phyloP scores from a whole-genome alignment of 2,329 filamentous ascomycete species.

The Colletotrichum spaethianum region DNA sequence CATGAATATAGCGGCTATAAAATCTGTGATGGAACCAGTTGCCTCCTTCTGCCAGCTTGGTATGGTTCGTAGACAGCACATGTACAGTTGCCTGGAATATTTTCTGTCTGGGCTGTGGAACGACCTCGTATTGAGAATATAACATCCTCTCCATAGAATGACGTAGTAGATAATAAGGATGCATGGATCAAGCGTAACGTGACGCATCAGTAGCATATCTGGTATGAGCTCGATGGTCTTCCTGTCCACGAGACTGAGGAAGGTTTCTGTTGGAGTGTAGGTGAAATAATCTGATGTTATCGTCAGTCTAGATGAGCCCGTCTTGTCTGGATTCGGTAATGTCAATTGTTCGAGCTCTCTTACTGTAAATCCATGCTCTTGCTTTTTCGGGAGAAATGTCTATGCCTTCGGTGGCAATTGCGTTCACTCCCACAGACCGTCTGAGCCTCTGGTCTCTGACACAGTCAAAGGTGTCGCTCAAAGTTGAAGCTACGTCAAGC shows the following conservation, averaged over 20 bases:
- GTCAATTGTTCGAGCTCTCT: not conserved
- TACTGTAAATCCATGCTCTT: constrained; percentile 48
- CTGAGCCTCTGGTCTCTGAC: constrained; percentile 46
- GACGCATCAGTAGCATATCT: constrained; percentile 47
- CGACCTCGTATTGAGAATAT: constrained; percentile 21
- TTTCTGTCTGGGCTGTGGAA: constrained; percentile 31
- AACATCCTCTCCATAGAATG: constrained; percentile 50
- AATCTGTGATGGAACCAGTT: constrained; percentile 48
- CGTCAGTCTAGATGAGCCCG: not conserved
- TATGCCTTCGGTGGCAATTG: constrained; percentile 47
- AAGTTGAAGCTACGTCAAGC: constrained; percentile 47
- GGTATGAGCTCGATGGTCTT: constrained; percentile 49
- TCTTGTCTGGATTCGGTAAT: not conserved
- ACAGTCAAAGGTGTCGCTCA: constrained; percentile 48
- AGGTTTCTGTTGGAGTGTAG: constrained; percentile 48
- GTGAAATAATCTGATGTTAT: constrained; percentile 46
- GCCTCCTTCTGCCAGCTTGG: constrained; percentile 50
- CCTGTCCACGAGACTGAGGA: constrained; percentile 47
- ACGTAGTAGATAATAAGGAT: constrained; percentile 51
- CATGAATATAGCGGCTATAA: constrained; percentile 49
- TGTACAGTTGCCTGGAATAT: constrained; percentile 46
- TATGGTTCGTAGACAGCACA: constrained; percentile 49
- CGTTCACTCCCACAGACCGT: constrained; percentile 37
- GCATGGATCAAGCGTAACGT: constrained; percentile 49
- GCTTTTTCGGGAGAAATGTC: constrained; percentile 48